Evolutionary conservation across 176 grass and related monocot genomes (phyloP), one percentile per base, ranked within the genome.

Genomic region (Cenchrus purpureus): DNA sequence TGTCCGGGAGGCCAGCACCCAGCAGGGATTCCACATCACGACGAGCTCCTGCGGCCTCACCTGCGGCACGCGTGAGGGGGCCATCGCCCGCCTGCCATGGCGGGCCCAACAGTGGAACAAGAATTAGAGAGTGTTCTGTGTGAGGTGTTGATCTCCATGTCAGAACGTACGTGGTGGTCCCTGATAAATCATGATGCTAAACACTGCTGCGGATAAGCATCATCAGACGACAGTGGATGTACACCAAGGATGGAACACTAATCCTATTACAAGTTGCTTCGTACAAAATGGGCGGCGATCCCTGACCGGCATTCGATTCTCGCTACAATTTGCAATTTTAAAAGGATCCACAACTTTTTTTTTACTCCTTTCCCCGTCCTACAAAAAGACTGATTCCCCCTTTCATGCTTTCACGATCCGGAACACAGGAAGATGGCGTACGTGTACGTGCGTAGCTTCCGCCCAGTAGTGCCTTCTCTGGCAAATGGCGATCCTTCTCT

Each of bases 231-330:
- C 29, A 25, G 45, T 37, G 44, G 45, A 17, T 64, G 25, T 2
- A 20, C 48, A 20, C 42, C 42, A 43, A 17, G 60, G 77, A 55
- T n/a, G 13, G 20, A 65, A 29, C 83, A 70, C 13, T 22, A 9
- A 46, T 42, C 44, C 22, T 9, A 7, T 48, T 40, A 6, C 61
- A 59, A 59, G 20, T 74, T 79, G 74, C 65, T 62, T 2, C 22
- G 9, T 49, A 10, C 54, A 55, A 4, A 19, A 15, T 68, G 74
- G 73, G 22, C 11, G 28, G 16, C 48, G 62, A 16, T 85, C 53
- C 8, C 40, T 34, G 3, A 69, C 34, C 45, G 19, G 43, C 29
- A 87, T 74, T 44, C 10, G 72, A 87, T 87, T 82, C 79, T 42
- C 10, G 72, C 63, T 50, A 50, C 72, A 63, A 64, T 32, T 48